Evolutionary conservation across 2,329 filamentous ascomycete species (phyloP), one percentile per base, ranked within the genome.

Genomic region (Neurospora sp.): DNA sequence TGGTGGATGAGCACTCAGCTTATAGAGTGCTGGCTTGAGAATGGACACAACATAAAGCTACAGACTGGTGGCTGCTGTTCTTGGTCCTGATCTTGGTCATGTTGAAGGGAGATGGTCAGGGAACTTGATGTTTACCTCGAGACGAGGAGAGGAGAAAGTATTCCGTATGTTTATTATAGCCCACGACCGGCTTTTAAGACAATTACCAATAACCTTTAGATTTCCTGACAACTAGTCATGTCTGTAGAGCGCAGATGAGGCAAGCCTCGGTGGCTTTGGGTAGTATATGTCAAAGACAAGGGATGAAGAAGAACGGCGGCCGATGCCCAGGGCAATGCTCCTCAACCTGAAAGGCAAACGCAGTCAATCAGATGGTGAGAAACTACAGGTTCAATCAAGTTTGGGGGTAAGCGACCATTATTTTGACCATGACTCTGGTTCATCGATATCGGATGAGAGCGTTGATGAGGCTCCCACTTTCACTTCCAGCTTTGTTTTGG

Each of bases 1-100:
- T 8, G 43, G 8, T n/a, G 19, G n/a, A 37, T 23, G 10, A 33
- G 67, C 6, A 70, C 96, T 96, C 83, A 88, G 89, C 75, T 95
- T 85, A 83, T 68, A 28, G 39, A 68, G 71, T 70, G 43, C 71
- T 70, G 74, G 68, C 28, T 68, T 37, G 3, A 12, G 17, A 38
- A 4, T 2, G 4, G 28, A 28, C 28, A 8, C 3, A 6, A 28
- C 38, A 57, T 57, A 6, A 57, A 33, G 6, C 12, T 10, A 8
- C 1, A 33, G 11, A 28, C 3, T 4, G 46, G 6, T 33, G 46
- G 23, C 1, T 12, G 0, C 19, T 12, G n/a, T 57, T 28, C 3
- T 62, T 62, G 52, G 52, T 17, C 1, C 15, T 5, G 28, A 28
- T 33, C 1, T 57, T 3, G 23, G 1, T 62, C 8, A 4, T 62